These are phyloP conservation scores for Magnusiomyces tetraspermus DNA, from an alignment of 1,139 yeast species.

Conservation along the genomic window DNA sequence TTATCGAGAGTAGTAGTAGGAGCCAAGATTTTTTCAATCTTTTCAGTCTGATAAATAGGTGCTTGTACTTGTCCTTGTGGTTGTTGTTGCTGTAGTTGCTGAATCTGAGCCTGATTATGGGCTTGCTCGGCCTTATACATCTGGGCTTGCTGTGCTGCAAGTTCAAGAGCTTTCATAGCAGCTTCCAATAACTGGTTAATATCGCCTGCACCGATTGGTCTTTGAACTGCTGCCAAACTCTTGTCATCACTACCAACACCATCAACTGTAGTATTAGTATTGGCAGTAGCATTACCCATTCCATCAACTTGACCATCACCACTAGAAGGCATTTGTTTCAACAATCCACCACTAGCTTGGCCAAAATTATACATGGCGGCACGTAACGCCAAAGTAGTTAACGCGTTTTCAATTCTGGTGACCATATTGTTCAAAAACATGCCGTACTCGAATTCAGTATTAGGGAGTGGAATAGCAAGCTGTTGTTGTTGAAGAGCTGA, in stretches of 20 bases:
- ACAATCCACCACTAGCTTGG: background rate
- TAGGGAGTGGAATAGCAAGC: slow-evolving; percentile 16
- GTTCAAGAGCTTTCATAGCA: background rate
- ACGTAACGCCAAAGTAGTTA: slow-evolving; percentile 21
- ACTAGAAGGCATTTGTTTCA: background rate
- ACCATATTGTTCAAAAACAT: slow-evolving; percentile 53
- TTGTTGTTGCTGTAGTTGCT: too few relatives aligned
- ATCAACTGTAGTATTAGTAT: background rate
- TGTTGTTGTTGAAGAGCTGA: slow-evolving; percentile 2
- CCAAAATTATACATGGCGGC: slow-evolving; percentile 6
- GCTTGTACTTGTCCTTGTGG: too few relatives aligned
- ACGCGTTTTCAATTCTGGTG: slow-evolving; percentile 50
- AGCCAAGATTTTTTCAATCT: too few relatives aligned
- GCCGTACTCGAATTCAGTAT: slow-evolving; percentile 34
- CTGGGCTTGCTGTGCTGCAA: background rate
- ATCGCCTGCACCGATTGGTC: background rate
- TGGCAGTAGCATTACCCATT: too few relatives aligned
- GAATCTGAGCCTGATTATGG: too few relatives aligned
- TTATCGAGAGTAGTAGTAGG: too few relatives aligned
- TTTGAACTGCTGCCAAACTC: too few relatives aligned
- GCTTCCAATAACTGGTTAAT: background rate
- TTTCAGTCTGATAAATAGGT: too few relatives aligned
- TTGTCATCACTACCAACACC: background rate
- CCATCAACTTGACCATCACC: too few relatives aligned
- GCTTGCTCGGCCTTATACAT: background rate